Percentiles rank a stretch among this genome's conserved stretches.
Evolutionary conservation across 768 basidiomycete species (phyloP).

Genomic region (Mycena olivaceomarginata): DNA sequence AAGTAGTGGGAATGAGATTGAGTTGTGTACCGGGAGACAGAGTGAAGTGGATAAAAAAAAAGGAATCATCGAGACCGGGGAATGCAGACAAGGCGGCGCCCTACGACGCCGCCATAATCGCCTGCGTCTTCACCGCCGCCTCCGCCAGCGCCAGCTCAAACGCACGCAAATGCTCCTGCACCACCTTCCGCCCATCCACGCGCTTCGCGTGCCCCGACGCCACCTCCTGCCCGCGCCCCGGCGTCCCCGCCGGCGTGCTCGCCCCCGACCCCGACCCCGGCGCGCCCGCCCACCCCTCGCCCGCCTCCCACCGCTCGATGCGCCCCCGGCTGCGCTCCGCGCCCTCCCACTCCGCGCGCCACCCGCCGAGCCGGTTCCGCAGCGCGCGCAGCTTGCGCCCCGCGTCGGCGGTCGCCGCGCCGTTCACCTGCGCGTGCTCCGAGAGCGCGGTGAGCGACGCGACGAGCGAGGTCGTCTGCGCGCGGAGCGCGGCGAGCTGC

Average conservation of each 20-base stretch:
- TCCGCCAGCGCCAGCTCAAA: slow-evolving; percentile 85
- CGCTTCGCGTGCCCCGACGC: slow-evolving; percentile 63
- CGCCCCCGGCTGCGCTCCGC: slow-evolving; percentile 85
- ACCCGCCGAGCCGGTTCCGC: slow-evolving; percentile 88
- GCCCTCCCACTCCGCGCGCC: slow-evolving; percentile 89
- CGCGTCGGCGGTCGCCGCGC: slow-evolving; percentile 89
- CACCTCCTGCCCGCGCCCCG: slow-evolving; percentile 80
- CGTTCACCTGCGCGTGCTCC: slow-evolving; percentile 93
- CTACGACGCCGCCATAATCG: slow-evolving; percentile 81
- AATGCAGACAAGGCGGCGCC: no score
- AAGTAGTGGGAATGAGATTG: no score
- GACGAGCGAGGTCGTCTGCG: slow-evolving; percentile 84
- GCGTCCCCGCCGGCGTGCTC: slow-evolving; percentile 48
- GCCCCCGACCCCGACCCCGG: no score
- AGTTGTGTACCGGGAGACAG: no score
- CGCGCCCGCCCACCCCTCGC: slow-evolving; percentile 60
- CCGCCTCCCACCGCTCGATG: slow-evolving; percentile 90
- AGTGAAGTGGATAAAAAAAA: no score
- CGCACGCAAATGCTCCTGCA: slow-evolving; percentile 86
- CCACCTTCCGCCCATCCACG: slow-evolving; percentile 82
- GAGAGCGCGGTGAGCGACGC: slow-evolving; percentile 86
- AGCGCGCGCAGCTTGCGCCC: slow-evolving; percentile 91
- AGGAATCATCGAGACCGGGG: no score
- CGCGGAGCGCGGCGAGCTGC: slow-evolving; percentile 81
- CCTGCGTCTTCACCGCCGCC: slow-evolving; percentile 84